Base-by-base conservation (phyloP, 2,329 filamentous ascomycete species). In the Fusarium sp. region DNA sequence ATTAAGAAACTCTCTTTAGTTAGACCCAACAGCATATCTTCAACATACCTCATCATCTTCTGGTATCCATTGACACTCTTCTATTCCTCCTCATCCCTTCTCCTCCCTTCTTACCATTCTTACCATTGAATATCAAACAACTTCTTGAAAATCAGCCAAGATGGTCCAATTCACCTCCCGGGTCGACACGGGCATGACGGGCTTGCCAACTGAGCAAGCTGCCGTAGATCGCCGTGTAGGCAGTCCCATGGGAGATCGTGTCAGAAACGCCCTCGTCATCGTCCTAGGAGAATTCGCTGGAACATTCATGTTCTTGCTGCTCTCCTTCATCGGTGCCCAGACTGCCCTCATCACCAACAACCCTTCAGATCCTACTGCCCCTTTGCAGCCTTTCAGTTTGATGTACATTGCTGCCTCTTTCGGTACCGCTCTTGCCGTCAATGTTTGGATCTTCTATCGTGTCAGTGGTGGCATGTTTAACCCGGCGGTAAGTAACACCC, bases 381-480 rank as follows among this genome's bases (percentile, higher is more conserved):
- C 75, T 8, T 75, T 82, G 2, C 58, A 77, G 14, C 76, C 80
- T 1, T 75, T 76, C 45, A 79, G 77, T 30, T 73, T 87, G 40
- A 72, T 88, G 24, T 87, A 84, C 72, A 84, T 88, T 64, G 82
- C 84, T 32, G 71, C 84, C 2, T 79, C 81, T 34, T 88, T 88
- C 56, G 85, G 85, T 14, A 77, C 84, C 11, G 82, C 85, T 4
- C 75, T 89, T 24, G 80, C 83, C 3, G 82, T 86, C 59, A 87
- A 85, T 57, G 86, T 86, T 11, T 88, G 85, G 85, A 81, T 86
- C 25, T 88, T 88, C 73, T 88, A 83, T 71, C 82, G 87, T 45
- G 81, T 88, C 24, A 85, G 82, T 4, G 84, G 84, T 37, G 84
- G 84, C 49, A 81, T 85, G 76, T 86, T 86, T 64, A 86, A 86